Evolutionary conservation across 768 basidiomycete genomes (phyloP).

Genomic region (Tulasnella sp.): DNA sequence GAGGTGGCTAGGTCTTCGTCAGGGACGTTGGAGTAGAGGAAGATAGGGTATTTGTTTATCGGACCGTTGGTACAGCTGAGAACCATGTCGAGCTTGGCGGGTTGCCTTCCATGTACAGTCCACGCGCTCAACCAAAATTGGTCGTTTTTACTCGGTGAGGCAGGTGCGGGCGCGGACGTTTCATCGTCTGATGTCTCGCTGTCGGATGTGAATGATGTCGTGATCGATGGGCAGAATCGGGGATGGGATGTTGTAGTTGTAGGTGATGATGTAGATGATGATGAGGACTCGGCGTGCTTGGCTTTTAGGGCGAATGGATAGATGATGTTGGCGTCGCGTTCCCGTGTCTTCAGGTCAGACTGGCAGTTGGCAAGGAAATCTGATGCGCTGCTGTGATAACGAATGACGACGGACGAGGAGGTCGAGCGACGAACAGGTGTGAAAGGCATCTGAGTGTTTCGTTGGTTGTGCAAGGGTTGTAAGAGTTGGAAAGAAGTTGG

Average conservation of each 20-base stretch:
- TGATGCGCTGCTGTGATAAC: conserved; percentile 31
- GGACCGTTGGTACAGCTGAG: conserved; percentile 47
- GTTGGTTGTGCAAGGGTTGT: background rate
- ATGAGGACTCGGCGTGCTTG: conserved; percentile 28
- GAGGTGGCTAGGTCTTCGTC: conserved; percentile 28
- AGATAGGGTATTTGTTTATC: conserved; percentile 53
- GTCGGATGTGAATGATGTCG: background rate
- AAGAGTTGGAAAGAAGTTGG: background rate
- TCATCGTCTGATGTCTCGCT: conserved; percentile 7
- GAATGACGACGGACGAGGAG: conserved; percentile 1
- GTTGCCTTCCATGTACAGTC: conserved; percentile 12
- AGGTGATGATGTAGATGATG: background rate
- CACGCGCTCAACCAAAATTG: conserved; percentile 13
- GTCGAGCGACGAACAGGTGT: conserved; percentile 11
- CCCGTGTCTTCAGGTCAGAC: conserved; percentile 29
- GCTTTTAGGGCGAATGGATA: conserved; percentile 40
- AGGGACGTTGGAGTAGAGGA: conserved; percentile 39
- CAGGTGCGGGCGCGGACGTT: background rate
- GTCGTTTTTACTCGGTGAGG: background rate
- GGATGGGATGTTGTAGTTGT: background rate
- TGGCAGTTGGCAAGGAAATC: conserved; percentile 33
- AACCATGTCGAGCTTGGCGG: conserved; percentile 25
- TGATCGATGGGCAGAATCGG: background rate
- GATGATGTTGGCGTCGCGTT: conserved; percentile 39
- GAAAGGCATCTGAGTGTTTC: background rate